A percentile compares a stretch with the other conserved stretches of the same genome.
Evolutionary conservation across 2,329 filamentous ascomycete genomes (phyloP).

Genomic region (Teratosphaeria pseudoeucalypti): DNA sequence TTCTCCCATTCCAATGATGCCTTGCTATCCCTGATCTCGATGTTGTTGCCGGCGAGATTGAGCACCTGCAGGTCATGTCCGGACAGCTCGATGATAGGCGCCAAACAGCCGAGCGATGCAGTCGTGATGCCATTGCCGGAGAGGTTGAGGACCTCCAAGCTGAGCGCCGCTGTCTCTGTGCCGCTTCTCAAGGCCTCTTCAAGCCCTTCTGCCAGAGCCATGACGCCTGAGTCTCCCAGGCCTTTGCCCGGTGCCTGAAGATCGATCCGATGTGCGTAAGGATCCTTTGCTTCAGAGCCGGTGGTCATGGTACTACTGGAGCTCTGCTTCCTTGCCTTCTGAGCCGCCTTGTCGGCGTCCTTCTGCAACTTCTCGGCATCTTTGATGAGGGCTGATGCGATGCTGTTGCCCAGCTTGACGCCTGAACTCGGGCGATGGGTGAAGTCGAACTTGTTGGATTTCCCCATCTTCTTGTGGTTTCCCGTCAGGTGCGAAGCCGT

Average conservation of each 20-base stretch:
- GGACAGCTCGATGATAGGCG: slow-evolving; percentile 31
- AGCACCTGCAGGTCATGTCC: slow-evolving; percentile 36
- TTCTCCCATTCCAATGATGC: slow-evolving; percentile 32
- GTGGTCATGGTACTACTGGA: slow-evolving; percentile 8
- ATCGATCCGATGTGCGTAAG: slow-evolving; percentile 27
- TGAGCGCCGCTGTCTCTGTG: slow-evolving; percentile 20
- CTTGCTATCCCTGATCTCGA: slow-evolving; percentile 28
- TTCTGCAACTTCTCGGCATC: slow-evolving; percentile 24
- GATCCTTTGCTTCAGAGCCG: slow-evolving; percentile 6
- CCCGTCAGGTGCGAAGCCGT: neutral
- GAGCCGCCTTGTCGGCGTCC: slow-evolving; percentile 14
- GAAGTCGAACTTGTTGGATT: slow-evolving; percentile 29
- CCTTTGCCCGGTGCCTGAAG: slow-evolving; percentile 36
- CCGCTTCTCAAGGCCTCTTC: slow-evolving; percentile 28
- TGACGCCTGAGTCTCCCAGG: slow-evolving; percentile 37
- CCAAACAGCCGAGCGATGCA: slow-evolving; percentile 31
- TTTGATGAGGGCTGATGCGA: slow-evolving; percentile 35
- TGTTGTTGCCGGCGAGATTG: slow-evolving; percentile 37
- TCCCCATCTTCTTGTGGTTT: slow-evolving; percentile 14
- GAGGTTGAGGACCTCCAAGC: slow-evolving; percentile 37
- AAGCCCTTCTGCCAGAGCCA: slow-evolving; percentile 33
- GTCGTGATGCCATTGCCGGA: slow-evolving; percentile 36
- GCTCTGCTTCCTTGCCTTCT: slow-evolving; percentile 21
- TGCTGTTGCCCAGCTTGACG: slow-evolving; percentile 34
- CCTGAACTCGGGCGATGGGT: slow-evolving; percentile 37